Conservation (phyloP, 768 basidiomycete species). For the Amanita exitialis region DNA sequence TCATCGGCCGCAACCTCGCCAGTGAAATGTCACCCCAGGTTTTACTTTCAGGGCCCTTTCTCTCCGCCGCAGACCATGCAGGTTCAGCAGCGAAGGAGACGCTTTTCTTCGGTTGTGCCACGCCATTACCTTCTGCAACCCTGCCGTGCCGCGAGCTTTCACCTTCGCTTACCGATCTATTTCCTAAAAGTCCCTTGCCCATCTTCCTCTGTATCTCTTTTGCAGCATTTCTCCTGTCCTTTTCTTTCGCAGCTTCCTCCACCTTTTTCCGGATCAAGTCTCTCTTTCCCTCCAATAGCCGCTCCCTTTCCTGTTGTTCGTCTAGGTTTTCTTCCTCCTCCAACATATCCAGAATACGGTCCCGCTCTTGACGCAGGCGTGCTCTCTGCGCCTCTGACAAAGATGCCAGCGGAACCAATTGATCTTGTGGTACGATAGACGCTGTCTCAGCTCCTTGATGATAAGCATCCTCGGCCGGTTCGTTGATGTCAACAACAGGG, state of each 20-base stretch:
- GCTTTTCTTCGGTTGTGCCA: constrained; percentile 41
- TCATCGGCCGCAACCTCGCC: constrained; percentile 32
- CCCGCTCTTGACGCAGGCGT: constrained; percentile 45
- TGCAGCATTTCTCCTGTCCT: constrained; percentile 26
- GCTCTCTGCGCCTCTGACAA: constrained; percentile 38
- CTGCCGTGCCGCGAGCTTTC: constrained; percentile 19
- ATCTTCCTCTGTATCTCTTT: constrained; percentile 67
- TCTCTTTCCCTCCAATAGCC: constrained; percentile 29
- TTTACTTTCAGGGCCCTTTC: constrained; percentile 9
- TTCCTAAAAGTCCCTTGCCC: constrained; percentile 55
- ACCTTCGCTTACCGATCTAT: constrained; percentile 27
- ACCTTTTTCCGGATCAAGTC: constrained; percentile 42
- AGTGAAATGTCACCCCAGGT: constrained; percentile 50
- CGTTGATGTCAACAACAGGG: constrained; percentile 70
- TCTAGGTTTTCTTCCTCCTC: constrained; percentile 59
- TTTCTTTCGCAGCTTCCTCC: constrained; percentile 32
- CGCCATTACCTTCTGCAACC: constrained; percentile 3
- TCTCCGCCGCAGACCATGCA: constrained; percentile 10
- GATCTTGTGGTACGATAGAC: constrained; percentile 27
- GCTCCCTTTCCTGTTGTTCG: constrained; percentile 27
- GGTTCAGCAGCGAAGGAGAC: constrained; percentile 52
- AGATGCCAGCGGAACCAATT: constrained; percentile 34
- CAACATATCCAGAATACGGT: constrained; percentile 54
- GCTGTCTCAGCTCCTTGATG: constrained; percentile 10
- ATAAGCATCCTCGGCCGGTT: constrained; percentile 30